A percentile compares a stretch with the other conserved stretches of the same genome.
These are phyloP conservation scores for Mycena polygramma DNA, from an alignment of 768 basidiomycete species.

Conservation along the genomic window DNA sequence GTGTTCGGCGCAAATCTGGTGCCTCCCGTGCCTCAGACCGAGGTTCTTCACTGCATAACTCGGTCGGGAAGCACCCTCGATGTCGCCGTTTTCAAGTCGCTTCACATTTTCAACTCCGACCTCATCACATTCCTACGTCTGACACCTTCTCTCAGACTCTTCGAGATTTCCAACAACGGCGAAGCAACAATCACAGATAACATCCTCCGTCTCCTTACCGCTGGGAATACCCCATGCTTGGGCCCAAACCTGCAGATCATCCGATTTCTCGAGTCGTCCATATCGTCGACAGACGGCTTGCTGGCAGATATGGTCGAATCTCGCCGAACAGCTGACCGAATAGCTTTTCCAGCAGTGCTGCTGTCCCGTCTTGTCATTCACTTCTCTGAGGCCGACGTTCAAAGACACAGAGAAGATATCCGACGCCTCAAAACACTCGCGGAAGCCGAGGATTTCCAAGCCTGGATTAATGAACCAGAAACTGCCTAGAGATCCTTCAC, in stretches of 20 bases:
- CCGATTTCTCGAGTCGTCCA: conserved; percentile 25
- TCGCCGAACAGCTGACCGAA: background rate
- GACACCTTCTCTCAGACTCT: conserved; percentile 21
- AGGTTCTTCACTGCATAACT: conserved; percentile 3
- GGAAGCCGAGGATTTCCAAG: conserved; percentile 2
- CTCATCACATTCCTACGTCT: conserved; percentile 24
- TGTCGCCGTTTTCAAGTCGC: conserved; percentile 23
- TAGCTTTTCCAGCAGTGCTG: background rate
- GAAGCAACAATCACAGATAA: conserved; percentile 22
- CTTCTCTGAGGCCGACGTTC: conserved; percentile 18
- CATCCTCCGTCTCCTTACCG: conserved; percentile 21
- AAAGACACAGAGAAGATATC: conserved; percentile 16
- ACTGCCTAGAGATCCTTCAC: conserved; percentile 1
- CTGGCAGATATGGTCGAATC: conserved; percentile 32
- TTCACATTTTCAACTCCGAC: conserved; percentile 21
- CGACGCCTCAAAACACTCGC: conserved; percentile 16
- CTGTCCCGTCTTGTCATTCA: conserved; percentile 25
- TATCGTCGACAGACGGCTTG: conserved; percentile 24
- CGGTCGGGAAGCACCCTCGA: conserved; percentile 14
- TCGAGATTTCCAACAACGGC: conserved; percentile 23
- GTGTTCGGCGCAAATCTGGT: conserved; percentile 17
- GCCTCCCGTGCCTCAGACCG: conserved; percentile 18
- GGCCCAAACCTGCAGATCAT: conserved; percentile 30
- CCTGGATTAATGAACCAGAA: conserved; percentile 30
- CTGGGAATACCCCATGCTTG: conserved; percentile 1